phyloP scores from a whole-genome alignment of 73 alveolate species.

The Tetrahymena elliotti region DNA sequence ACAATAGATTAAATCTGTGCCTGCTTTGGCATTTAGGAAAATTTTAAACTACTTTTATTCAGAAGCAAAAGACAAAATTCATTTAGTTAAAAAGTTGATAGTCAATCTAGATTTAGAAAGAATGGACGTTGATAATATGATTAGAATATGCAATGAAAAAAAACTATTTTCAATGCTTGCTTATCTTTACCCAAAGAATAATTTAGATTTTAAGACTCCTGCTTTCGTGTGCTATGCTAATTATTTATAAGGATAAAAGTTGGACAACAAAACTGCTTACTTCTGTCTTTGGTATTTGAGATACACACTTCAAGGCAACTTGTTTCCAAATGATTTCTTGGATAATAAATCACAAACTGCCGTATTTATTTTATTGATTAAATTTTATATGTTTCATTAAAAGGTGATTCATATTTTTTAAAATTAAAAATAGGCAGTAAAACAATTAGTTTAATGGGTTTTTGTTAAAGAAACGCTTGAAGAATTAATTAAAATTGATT shows the following conservation, averaged over 20 bases:
- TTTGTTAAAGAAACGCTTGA: neutral
- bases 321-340: neutral
- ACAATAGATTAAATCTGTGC: neutral
- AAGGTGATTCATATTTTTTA: no score
- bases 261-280: neutral
- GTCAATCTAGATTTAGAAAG: neutral
- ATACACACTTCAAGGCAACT: neutral
- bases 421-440: neutral
- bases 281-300: neutral
- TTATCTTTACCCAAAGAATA: neutral
- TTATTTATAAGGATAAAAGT: neutral
- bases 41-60: neutral
- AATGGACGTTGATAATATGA: neutral
- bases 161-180: neutral
- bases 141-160: neutral
- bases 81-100: neutral
- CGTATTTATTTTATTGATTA: neutral
- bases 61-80: neutral
- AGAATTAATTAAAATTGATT: neutral
- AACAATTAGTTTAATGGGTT: neutral
- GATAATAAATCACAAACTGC: neutral
- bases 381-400: no score
- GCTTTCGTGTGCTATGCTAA: neutral
- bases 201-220: neutral
- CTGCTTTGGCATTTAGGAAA: neutral